A percentile compares a stretch with the other conserved stretches of the same genome.
Conservation (phyloP, 2,329 filamentous ascomycete genomes). For the Penicillium sp. region DNA sequence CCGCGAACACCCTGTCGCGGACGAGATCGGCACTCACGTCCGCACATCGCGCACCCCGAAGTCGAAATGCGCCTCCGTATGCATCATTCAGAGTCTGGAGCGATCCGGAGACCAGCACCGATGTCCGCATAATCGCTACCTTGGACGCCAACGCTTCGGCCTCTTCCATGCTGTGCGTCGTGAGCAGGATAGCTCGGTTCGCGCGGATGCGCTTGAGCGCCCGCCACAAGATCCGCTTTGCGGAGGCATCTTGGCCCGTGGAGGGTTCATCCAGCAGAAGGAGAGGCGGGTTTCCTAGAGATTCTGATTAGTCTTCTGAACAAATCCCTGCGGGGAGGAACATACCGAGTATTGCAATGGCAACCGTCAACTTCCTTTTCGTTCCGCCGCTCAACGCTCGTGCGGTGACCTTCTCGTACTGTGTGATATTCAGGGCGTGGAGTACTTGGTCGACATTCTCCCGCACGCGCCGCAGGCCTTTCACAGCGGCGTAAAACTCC, state of each 20-base stretch:
- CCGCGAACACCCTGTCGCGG: neutral
- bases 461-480: slow-evolving; percentile 71
- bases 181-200: slow-evolving; percentile 79
- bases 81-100: slow-evolving; percentile 3
- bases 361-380: slow-evolving; percentile 85
- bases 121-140: slow-evolving; percentile 70
- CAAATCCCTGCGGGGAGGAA: neutral
- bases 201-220: slow-evolving; percentile 71
- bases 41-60: neutral
- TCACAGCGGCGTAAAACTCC: slow-evolving; percentile 78
- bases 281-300: slow-evolving; percentile 69
- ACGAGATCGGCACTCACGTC: slow-evolving; percentile 1
- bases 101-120: slow-evolving; percentile 2
- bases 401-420: slow-evolving; percentile 72
- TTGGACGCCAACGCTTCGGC: slow-evolving; percentile 81
- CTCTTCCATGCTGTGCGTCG: slow-evolving; percentile 94
- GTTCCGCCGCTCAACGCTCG: slow-evolving; percentile 82
- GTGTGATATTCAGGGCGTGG: slow-evolving; percentile 71
- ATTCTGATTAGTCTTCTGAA: neutral
- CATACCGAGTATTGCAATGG: slow-evolving; percentile 76
- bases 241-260: slow-evolving; percentile 83
- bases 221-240: slow-evolving; percentile 90
- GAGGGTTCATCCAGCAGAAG: slow-evolving; percentile 86
- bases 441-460: slow-evolving; percentile 77
- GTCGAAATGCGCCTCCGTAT: slow-evolving; percentile 2